Evolutionary conservation across 495 filamentous ascomycete genomes (phyloP).

Genomic region (Talaromyces liani): DNA sequence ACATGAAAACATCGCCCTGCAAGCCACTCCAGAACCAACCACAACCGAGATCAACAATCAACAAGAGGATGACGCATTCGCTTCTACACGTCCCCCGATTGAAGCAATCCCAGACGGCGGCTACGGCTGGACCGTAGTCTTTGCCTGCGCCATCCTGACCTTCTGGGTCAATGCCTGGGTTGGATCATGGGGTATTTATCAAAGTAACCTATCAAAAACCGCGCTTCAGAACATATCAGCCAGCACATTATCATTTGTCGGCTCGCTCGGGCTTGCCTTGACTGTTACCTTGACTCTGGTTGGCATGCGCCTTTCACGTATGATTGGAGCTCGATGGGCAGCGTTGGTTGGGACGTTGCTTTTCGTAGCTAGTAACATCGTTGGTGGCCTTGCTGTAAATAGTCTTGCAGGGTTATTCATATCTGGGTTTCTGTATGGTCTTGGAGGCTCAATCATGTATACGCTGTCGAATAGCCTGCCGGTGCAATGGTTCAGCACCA

Average conservation of each 20-base stretch:
- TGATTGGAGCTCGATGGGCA: background rate
- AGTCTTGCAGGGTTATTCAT: conserved; percentile 36
- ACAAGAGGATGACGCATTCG: background rate
- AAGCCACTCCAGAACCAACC: background rate
- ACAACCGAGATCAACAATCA: background rate
- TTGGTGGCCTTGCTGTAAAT: conserved; percentile 23
- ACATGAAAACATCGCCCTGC: background rate
- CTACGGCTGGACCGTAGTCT: conserved; percentile 41
- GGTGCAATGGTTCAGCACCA: conserved; percentile 33
- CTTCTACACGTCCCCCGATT: background rate
- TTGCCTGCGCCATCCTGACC: conserved; percentile 25
- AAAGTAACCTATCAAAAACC: conserved; percentile 28
- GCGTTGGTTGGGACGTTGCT: background rate
- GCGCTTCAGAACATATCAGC: conserved; percentile 14
- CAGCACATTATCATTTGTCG: background rate
- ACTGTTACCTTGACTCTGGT: background rate
- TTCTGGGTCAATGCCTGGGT: conserved; percentile 34
- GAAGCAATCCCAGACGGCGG: conserved; percentile 33
- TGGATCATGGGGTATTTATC: conserved; percentile 41
- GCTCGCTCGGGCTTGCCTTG: background rate
- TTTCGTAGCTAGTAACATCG: background rate
- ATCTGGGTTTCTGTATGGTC: conserved; percentile 31
- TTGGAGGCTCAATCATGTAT: conserved; percentile 27
- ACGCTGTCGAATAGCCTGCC: conserved; percentile 14
- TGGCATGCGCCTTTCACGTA: background rate